Evolutionary conservation across 1,284 basidiomycete genomes (phyloP), one percentile per base, ranked within the genome.

Genomic region (Taiwanofungus camphoratus): DNA sequence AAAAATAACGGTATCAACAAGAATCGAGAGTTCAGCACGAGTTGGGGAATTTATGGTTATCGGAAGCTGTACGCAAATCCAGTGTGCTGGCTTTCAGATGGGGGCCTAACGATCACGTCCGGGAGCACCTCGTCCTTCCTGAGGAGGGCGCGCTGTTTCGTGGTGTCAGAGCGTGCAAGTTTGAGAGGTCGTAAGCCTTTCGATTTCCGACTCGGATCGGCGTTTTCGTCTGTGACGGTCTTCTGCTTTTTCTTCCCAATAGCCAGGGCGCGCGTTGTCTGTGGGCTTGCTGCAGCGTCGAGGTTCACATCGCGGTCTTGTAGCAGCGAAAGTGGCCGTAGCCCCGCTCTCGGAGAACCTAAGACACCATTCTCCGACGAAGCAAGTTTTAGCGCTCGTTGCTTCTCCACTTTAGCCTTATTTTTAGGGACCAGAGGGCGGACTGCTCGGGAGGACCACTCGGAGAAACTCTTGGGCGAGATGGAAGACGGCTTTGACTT

Each of bases 321-420:
- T 60, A 87, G 69, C 52, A 87, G 70, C 26, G 76, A 72, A 51
- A 87, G 71, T 44, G 71, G 76, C 52, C 77, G 80, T 53, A 80
- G 69, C 52, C 74, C 74, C 46, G 11, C 55, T 53, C 3, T 58
- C 63, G 34, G 70, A 67, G 39, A 53, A 47, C 51, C 50, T 41
- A 16, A 36, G 64, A 65, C 39, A 60, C 57, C 27, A 30, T 24
- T 7, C 9, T 22, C 31, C 3, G 24, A 21, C 24, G 21, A 30
- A 23, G 37, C 38, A 6, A 21, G 9, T 27, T 39, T 40, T n/a
- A n/a, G n/a, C n/a, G n/a, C n/a, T 15, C 13, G 49, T 54, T 67
- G 63, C 62, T 66, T 69, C 54, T 70, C 64, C 29, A 69, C 56
- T 55, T 72, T 74, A 58, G 59, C 67, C 56, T 74, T 76, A 47